Evolutionary conservation across 176 grass and related monocot genomes (phyloP).

Genomic region (Pontederia paniculata): DNA sequence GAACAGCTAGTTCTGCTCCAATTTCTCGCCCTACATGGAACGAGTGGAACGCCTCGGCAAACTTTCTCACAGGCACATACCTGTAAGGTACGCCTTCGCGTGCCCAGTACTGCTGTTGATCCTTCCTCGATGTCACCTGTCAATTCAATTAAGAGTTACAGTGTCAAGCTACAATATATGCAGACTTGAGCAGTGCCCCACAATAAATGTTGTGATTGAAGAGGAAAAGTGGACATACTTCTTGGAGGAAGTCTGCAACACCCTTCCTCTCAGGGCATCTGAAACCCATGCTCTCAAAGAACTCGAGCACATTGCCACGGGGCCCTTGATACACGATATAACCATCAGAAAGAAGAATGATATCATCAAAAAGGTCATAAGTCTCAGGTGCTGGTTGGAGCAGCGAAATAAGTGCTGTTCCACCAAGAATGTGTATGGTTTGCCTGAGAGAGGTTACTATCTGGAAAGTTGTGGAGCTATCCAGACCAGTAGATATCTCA

Average conservation of each 20-base stretch:
- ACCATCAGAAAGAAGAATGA: conserved; percentile 81
- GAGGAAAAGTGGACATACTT: conserved; percentile 34
- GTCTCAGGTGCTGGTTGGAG: conserved; percentile 94
- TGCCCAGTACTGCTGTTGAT: conserved; percentile 81
- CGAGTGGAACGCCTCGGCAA: conserved; percentile 56
- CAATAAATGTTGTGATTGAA: neutral
- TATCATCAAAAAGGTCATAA: conserved; percentile 87
- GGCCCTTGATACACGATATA: conserved; percentile 83
- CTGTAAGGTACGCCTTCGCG: conserved; percentile 39
- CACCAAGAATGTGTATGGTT: conserved; percentile 66
- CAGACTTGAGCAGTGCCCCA: neutral
- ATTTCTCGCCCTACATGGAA: conserved; percentile 59
- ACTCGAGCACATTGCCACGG: conserved; percentile 64
- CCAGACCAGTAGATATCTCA: conserved; percentile 90
- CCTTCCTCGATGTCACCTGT: conserved; percentile 88
- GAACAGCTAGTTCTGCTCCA: conserved; percentile 39
- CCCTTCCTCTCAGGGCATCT: conserved; percentile 78
- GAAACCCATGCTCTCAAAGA: conserved; percentile 82
- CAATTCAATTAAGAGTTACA: neutral
- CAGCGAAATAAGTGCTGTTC: conserved; percentile 76
- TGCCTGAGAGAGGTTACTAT: conserved; percentile 75
- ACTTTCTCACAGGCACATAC: conserved; percentile 71
- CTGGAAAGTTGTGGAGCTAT: conserved; percentile 92
- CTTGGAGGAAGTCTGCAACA: conserved; percentile 86
- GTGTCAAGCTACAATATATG: neutral